Evolutionary conservation across 768 basidiomycete species (phyloP), one percentile per base, ranked within the genome.

Genomic region (Leccinum olivaceopallidum): DNA sequence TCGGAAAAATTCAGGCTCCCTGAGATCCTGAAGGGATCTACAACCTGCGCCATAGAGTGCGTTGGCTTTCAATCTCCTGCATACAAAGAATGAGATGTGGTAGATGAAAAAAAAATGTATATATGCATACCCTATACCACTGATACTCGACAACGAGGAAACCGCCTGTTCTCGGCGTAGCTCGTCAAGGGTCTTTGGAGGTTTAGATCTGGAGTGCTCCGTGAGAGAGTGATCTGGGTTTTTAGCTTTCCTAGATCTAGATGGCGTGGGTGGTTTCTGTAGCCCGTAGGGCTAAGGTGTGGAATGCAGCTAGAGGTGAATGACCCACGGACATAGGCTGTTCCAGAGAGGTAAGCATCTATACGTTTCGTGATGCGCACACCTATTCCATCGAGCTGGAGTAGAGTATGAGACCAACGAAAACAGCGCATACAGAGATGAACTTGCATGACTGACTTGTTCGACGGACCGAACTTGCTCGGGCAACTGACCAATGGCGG

Each of bases 1-100:
- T n/a, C 65, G 63, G 12, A 71, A 63, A 62, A 76, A 85, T 30
- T 65, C 55, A 7, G 77, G 77, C 7, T 75, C 69, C 32, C 59
- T 66, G 26, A 87, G 71, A 56, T 84, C 79, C 20, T 71, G 73
- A 26, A 82, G 20, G 2, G 76, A 75, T 56, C 57, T 70, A 60
- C 83, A 85, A 5, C 87, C 87, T 6, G 79, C 81, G 6, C 77
- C 75, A 44, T 81, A 77, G 3, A 88, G 76, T n/a, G 76, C 66
- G 37, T 74, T 69, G 9, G 84, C 84, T 22, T 70, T 70, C 13
- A 48, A 55, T 22, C 24, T 13, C 44, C 72, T 69, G 49, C 54
- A 18, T n/a, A 50, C 37, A 49, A 53, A 28, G 22, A 51, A 42
- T 56, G 50, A 60, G 20, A 51, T 24, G 44, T 18, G 18, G 44